Evolutionary conservation across 2,329 filamentous ascomycete species (phyloP).

Genomic region (Sporothrix dimorphospora): DNA sequence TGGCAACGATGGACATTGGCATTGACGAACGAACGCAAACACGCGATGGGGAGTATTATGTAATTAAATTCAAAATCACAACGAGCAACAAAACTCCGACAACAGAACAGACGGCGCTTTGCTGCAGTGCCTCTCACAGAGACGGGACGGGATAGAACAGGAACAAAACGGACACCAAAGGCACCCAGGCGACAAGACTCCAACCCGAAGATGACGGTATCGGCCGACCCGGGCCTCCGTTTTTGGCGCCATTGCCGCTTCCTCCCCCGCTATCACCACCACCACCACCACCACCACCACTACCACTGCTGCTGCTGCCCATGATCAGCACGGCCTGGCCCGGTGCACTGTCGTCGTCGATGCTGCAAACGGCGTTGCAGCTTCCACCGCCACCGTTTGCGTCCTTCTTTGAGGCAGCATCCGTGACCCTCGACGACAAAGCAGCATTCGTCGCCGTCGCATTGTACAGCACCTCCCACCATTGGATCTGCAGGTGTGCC

Average conservation of each 20-base stretch:
- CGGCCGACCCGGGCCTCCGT: neutral
- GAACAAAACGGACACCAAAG: neutral
- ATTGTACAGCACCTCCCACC: slow-evolving; percentile 65
- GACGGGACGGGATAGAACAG: neutral
- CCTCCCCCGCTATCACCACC: neutral
- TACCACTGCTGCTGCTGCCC: slow-evolving; percentile 6
- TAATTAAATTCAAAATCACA: neutral
- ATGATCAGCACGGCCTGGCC: slow-evolving; percentile 25
- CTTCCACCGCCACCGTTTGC: neutral
- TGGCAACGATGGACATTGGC: too few relatives aligned
- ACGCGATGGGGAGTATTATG: slow-evolving; percentile 2
- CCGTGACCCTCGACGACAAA: neutral
- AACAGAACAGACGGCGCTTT: neutral
- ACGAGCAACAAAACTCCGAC: neutral
- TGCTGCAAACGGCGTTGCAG: slow-evolving; percentile 37
- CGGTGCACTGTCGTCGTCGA: slow-evolving; percentile 17
- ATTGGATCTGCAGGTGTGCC: slow-evolving; percentile 63
- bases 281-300: neutral
- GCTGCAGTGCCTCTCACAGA: neutral
- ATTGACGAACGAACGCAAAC: too few relatives aligned
- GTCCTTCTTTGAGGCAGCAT: neutral
- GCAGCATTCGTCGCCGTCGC: slow-evolving; percentile 37
- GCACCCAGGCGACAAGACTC: neutral
- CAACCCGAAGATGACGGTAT: neutral
- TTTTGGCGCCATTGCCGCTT: neutral